Base-by-base conservation (phyloP, 2,329 filamentous ascomycete genomes). In the Dissoconium aciculare region DNA sequence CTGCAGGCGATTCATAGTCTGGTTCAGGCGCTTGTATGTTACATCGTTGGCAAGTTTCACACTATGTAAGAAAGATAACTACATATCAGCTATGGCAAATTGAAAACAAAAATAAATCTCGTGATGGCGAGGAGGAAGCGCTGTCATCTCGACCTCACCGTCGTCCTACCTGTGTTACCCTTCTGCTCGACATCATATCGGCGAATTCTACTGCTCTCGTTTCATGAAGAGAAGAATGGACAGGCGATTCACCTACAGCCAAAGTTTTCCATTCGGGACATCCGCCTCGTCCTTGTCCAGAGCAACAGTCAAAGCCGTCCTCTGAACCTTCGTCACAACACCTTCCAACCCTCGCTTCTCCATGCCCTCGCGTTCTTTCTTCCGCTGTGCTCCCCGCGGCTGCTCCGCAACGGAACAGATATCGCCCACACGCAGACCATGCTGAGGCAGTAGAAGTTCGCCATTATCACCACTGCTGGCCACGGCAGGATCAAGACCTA, bases 321-420 rank as follows among this genome's bases (percentile, higher is more conserved):
- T 67, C 36, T 66, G 64, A 9, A 78, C 66, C 46, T 65, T 71
- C 23, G 72, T 69, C 16, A 89, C 71, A 2, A 89, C 81, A 3
- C 79, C 81, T 29, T 72, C 64, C 2, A 64, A 67, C 2, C 78
- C 78, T 43, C 68, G 71, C 51, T 66, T 69, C 60, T 79, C 76
- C 36, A 80, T 57, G 32, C 80, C 78, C 41, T 65, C 69, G 33
- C 79, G 71, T 58, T 82, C 78, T 34, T 68, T 66, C 63, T 78
- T 83, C 60, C 71, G 78, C 27, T 75, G 77, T 5, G 58, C 56
- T 5, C 78, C 79, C 8, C 72, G 67, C 0, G 78, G 74, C 62
- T 85, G 78, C 54, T 83, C 79, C 27, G 74, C 67, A 21, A 87
- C 67, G 2, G 77, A 63, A 13, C 87, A 78, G 36, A 89, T 80